Evolutionary conservation across 1,284 basidiomycete genomes (phyloP).

Genomic region (Serendipita sp.): DNA sequence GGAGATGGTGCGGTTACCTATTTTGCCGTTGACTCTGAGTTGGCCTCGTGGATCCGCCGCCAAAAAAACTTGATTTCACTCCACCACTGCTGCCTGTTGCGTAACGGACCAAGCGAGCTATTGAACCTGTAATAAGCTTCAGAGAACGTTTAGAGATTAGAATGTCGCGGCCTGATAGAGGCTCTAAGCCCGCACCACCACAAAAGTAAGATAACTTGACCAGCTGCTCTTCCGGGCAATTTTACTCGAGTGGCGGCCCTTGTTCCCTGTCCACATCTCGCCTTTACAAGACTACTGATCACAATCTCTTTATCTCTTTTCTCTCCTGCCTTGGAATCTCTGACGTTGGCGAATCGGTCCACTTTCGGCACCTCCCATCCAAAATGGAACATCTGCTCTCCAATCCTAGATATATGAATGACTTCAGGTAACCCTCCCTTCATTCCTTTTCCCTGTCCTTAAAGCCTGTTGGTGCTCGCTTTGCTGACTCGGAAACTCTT

Average conservation of each 20-base stretch:
- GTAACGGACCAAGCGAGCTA: neutral
- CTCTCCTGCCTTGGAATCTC: neutral
- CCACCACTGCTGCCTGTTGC: conserved; percentile 1
- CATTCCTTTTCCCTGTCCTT: neutral
- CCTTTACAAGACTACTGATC: too few species aligned
- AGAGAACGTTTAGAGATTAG: neutral
- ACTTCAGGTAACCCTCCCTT: neutral
- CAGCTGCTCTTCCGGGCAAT: neutral
- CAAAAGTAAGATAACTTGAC: conserved; percentile 4
- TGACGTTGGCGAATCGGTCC: neutral
- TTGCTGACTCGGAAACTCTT: neutral
- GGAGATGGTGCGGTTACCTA: neutral
- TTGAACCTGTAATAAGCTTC: neutral
- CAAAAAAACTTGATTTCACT: neutral
- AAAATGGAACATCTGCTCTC: conserved; percentile 5
- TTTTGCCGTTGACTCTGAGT: neutral
- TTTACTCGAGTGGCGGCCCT: too few species aligned
- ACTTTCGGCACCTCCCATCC: neutral
- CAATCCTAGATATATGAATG: conserved; percentile 7
- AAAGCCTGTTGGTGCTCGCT: neutral
- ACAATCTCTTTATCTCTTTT: neutral
- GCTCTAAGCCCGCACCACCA: neutral
- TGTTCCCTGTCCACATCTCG: too few species aligned
- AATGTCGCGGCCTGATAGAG: conserved; percentile 2
- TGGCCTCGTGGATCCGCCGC: neutral